phyloP scores from a whole-genome alignment of 768 basidiomycete genomes.

The Suillus luteus region DNA sequence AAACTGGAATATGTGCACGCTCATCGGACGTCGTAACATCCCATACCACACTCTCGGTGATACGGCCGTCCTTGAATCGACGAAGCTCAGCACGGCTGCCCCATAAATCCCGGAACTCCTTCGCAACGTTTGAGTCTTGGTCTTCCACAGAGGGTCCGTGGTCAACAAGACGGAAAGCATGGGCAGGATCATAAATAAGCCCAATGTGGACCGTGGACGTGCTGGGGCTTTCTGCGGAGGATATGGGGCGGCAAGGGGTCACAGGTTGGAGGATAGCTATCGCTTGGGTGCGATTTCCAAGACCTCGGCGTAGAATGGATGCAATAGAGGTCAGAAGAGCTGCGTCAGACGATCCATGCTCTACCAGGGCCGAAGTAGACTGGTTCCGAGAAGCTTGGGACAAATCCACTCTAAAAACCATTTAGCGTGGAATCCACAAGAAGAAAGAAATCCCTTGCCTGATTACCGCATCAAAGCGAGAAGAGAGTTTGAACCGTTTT shows the following conservation, averaged over 20 bases:
- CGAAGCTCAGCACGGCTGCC: conserved; percentile 89
- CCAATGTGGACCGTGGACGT: conserved; percentile 66
- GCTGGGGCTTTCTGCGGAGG: conserved; percentile 55
- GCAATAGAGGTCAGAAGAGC: conserved; percentile 57
- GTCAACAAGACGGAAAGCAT: conserved; percentile 87
- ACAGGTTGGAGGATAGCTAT: conserved; percentile 61
- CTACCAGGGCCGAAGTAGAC: conserved; percentile 41
- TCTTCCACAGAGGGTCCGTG: conserved; percentile 84
- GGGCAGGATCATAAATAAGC: conserved; percentile 66
- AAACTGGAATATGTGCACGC: conserved; percentile 71
- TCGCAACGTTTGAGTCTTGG: conserved; percentile 46
- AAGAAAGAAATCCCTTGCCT: conserved; percentile 42
- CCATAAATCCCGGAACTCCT: conserved; percentile 84
- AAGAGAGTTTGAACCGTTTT: conserved; percentile 62
- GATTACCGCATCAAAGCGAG: conserved; percentile 75
- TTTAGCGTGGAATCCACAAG: conserved; percentile 9
- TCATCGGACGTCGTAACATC: conserved; percentile 81
- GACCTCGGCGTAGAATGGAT: conserved; percentile 57
- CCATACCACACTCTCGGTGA: conserved; percentile 96
- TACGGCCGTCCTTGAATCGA: conserved; percentile 94
- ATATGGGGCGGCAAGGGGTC: conserved; percentile 46
- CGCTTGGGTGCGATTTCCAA: conserved; percentile 72
- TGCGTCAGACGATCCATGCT: conserved; percentile 60
- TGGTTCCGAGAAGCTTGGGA: conserved; percentile 45
- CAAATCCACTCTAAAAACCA: conserved; percentile 46